Percentiles rank a stretch among this genome's conserved stretches.
phyloP scores from a whole-genome alignment of 2,329 filamentous ascomycete species.

The Macrophomina phaseolina region DNA sequence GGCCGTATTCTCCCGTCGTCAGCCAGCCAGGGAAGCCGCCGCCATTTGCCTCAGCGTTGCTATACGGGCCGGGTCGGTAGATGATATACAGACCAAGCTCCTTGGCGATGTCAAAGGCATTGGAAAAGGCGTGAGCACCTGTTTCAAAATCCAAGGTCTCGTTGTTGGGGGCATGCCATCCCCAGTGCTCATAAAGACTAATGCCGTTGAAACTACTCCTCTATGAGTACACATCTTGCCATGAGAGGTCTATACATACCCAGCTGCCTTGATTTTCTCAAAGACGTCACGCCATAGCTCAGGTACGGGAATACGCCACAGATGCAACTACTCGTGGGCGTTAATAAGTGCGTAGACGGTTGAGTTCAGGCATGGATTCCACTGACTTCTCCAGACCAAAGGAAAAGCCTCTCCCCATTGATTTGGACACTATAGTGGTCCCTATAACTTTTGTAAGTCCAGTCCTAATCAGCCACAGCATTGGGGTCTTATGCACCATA shows the following conservation, averaged over 20 bases:
- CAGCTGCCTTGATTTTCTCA: slow-evolving; percentile 58
- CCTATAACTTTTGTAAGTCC: too few species aligned
- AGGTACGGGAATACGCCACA: slow-evolving; percentile 57
- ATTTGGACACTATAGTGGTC: too few species aligned
- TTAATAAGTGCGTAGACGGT: too few species aligned
- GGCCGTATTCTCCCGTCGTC: slow-evolving; percentile 65
- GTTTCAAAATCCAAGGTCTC: slow-evolving; percentile 57
- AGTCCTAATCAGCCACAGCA: too few species aligned
- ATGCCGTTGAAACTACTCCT: neutral
- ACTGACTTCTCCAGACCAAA: too few species aligned
- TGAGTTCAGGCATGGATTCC: too few species aligned
- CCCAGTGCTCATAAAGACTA: slow-evolving; percentile 54
- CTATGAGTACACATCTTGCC: slow-evolving; percentile 25
- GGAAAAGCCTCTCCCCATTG: too few species aligned
- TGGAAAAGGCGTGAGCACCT: slow-evolving; percentile 60
- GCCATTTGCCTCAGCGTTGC: slow-evolving; percentile 68
- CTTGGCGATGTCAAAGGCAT: slow-evolving; percentile 60
- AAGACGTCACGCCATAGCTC: slow-evolving; percentile 58
- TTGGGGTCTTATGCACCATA: too few species aligned
- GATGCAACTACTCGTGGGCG: too few species aligned
- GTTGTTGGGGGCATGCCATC: slow-evolving; percentile 54
- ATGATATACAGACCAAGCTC: slow-evolving; percentile 62
- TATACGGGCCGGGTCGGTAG: slow-evolving; percentile 64
- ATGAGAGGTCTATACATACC: slow-evolving; percentile 57
- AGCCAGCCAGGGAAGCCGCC: slow-evolving; percentile 67